These are phyloP conservation scores for Carex arenaria DNA, from an alignment of 202 grass and related monocot species.

Conservation along the genomic window DNA sequence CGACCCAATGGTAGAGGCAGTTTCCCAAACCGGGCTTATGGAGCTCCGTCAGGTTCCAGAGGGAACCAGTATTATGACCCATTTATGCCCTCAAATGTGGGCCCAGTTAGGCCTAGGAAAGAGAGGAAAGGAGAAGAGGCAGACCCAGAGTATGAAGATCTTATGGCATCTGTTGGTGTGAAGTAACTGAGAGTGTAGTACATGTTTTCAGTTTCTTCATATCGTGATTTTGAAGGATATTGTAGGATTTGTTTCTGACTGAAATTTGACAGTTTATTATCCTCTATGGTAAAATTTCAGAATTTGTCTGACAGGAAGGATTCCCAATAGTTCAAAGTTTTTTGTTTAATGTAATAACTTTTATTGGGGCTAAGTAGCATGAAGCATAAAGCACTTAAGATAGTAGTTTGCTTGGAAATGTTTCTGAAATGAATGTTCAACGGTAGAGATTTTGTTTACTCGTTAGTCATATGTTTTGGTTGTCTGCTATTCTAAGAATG, in stretches of 20 bases:
- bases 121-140: constrained; percentile 39
- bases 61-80: constrained; percentile 55
- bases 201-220: background rate
- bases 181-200: constrained; percentile 30
- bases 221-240: background rate
- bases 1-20: constrained; percentile 20
- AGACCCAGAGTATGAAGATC: constrained; percentile 66
- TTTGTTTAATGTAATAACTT: background rate
- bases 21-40: background rate
- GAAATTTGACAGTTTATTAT: background rate
- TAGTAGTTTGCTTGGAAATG: background rate
- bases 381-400: background rate
- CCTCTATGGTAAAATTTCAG: background rate
- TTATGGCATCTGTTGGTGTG: constrained; percentile 64
- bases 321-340: background rate
- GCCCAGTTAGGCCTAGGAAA: constrained; percentile 26
- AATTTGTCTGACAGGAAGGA: background rate
- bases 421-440: background rate
- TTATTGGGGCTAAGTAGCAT: background rate
- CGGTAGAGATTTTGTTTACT: background rate
- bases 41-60: constrained; percentile 21
- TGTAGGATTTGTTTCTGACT: background rate
- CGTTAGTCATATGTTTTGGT: background rate
- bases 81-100: constrained; percentile 34
- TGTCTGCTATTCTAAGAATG: background rate